These are phyloP conservation scores for Stagonosporopsis chrysanthemi DNA, from an alignment of 2,329 filamentous ascomycete species.

Conservation along the genomic window DNA sequence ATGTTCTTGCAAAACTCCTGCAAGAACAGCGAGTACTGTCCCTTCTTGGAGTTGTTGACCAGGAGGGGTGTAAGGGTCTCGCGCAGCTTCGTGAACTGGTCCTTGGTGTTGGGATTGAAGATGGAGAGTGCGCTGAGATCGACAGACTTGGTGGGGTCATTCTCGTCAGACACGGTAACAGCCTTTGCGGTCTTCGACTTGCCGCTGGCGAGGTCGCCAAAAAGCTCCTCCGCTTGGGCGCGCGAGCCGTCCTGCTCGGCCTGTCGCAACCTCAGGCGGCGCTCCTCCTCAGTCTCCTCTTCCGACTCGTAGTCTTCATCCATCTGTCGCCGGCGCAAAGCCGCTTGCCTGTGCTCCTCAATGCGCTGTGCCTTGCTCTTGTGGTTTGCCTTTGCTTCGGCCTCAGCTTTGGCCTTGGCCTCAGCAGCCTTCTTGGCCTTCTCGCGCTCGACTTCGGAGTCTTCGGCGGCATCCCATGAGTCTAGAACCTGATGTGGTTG, in stretches of 20 bases:
- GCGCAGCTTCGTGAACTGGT: constrained; percentile 82
- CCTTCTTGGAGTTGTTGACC: constrained; percentile 78
- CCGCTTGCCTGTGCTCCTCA: constrained; percentile 73
- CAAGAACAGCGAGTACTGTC: constrained; percentile 87
- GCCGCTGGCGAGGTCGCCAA: constrained; percentile 76
- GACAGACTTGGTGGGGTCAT: constrained; percentile 78
- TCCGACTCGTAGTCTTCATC: constrained; percentile 66
- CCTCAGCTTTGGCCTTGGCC: constrained; percentile 87
- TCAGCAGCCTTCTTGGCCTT: constrained; percentile 88
- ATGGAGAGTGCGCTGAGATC: constrained; percentile 81
- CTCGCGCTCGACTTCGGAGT: constrained; percentile 95
- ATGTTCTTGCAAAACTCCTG: constrained; percentile 91
- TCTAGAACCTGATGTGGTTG: constrained; percentile 75
- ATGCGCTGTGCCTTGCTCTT: constrained; percentile 89
- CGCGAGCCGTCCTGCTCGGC: constrained; percentile 90
- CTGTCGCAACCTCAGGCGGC: constrained; percentile 75
- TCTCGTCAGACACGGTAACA: constrained; percentile 72
- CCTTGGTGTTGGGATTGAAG: constrained; percentile 89
- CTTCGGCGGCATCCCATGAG: constrained; percentile 95
- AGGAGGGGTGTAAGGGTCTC: constrained; percentile 82
- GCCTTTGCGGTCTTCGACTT: constrained; percentile 74
- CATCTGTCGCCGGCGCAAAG: constrained; percentile 64
- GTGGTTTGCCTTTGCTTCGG: constrained; percentile 86
- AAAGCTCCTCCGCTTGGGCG: constrained; percentile 88
- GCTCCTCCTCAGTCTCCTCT: constrained; percentile 76